Evolutionary conservation across 225 moss, liverwort and hornwort species (phyloP), one percentile per base, ranked within the genome.

Genomic region (Bryoerythrophyllum caledonicum): DNA sequence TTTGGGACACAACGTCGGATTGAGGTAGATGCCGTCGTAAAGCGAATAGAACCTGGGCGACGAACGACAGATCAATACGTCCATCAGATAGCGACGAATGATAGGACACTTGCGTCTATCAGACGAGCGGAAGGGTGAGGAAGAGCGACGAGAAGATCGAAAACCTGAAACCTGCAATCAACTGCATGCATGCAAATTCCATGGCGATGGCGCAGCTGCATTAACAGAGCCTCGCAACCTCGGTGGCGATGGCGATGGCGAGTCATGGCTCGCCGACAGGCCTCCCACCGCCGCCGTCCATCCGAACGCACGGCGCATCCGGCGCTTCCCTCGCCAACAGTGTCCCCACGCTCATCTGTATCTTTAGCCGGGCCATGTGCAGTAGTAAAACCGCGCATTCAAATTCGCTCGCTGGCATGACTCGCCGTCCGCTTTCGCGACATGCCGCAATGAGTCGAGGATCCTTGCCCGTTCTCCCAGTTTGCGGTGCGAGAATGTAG

Each of bases 261-360:
- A 23, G 2, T 8, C 8, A 38, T 10, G 54, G 6, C 54, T 21
- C 21, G 77, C 82, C 82, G 73, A 82, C 77, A 68, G 40, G 49
- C 38, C 63, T 68, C 56, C 61, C 67, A 35, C 41, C 7, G 21
- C 76, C 72, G 52, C 76, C 67, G 67, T 66, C n/a, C 72, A 43
- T 67, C 44, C 60, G 3, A 32, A 41, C 43, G 43, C 43, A 43
- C 43, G 43, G 60, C 51, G 65, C 51, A 40, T 80, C 57, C 56
- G 63, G 65, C 8, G 10, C 53, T 62, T 55, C 53, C 55, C 23
- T 65, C 48, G 64, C 54, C 35, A 19, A 26, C 72, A 60, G 60
- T 14, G 56, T 25, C 5, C 26, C 25, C 68, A 24, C 16, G 15
- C 30, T 60, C 60, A 60, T 30, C 30, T 16, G 5, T 25, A 72